Percentiles rank a stretch among this genome's conserved stretches.
Evolutionary conservation across 495 filamentous ascomycete genomes (phyloP).

Genomic region (Penicillium chermesinum): DNA sequence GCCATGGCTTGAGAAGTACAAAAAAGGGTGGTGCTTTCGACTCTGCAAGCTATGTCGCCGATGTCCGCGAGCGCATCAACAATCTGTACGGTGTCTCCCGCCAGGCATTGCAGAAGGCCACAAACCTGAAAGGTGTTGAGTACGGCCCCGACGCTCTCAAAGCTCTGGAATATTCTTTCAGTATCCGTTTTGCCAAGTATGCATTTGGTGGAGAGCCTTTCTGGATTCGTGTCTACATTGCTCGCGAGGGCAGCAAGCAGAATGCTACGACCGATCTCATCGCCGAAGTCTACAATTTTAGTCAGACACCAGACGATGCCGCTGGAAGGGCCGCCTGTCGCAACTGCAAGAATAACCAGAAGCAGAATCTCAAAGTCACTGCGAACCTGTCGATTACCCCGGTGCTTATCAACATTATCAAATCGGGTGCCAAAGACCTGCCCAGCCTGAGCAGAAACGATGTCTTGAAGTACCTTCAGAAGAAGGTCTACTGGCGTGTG

Average conservation of each 20-base stretch:
- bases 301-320: background rate
- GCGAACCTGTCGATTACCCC: slow-evolving; percentile 9
- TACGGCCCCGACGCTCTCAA: slow-evolving; percentile 2
- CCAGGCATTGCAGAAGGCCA: slow-evolving; percentile 2
- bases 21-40: background rate
- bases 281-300: slow-evolving; percentile 15
- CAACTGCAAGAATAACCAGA: slow-evolving; percentile 8
- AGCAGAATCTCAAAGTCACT: background rate
- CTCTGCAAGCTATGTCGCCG: slow-evolving; percentile 13
- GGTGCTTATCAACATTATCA: slow-evolving; percentile 5
- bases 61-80: slow-evolving; percentile 29
- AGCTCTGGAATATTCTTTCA: slow-evolving; percentile 7
- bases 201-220: slow-evolving; percentile 12
- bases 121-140: slow-evolving; percentile 1
- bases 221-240: slow-evolving; percentile 7
- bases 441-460: background rate
- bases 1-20: slow-evolving; percentile 24
- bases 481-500: slow-evolving; percentile 10
- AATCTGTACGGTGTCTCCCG: slow-evolving; percentile 25
- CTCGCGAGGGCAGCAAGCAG: slow-evolving; percentile 1
- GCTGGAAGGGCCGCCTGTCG: slow-evolving; percentile 3
- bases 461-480: slow-evolving; percentile 6
- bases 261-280: slow-evolving; percentile 1
- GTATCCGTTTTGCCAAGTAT: slow-evolving; percentile 8
- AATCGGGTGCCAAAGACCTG: slow-evolving; percentile 1